Conservation (phyloP, 176 grass and related monocot genomes). For the Aegilops longissima region DNA sequence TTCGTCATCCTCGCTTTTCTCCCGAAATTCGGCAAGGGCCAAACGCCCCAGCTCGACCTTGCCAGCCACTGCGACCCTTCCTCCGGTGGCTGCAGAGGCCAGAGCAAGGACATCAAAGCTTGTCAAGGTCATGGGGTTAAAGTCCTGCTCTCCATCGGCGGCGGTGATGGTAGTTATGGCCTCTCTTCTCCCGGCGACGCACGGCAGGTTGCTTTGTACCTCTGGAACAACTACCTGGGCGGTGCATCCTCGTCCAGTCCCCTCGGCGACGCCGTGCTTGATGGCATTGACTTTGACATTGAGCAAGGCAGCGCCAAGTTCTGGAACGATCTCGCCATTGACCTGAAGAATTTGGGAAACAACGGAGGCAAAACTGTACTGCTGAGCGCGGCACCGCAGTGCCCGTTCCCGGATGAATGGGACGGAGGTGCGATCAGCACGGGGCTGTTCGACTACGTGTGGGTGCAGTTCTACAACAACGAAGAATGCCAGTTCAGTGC, state of each 20-base stretch:
- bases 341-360: conserved; percentile 43
- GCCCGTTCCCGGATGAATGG: conserved; percentile 62
- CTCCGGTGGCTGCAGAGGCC: conserved; percentile 39
- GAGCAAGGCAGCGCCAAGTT: conserved; percentile 49
- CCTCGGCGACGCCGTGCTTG: conserved; percentile 54
- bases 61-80: conserved; percentile 63
- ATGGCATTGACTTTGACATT: conserved; percentile 84
- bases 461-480: conserved; percentile 92
- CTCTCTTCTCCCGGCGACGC: conserved; percentile 51
- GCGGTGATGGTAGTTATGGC: conserved; percentile 46
- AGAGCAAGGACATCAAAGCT: conserved; percentile 49
- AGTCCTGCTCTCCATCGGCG: conserved; percentile 75
- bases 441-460: conserved; percentile 60
- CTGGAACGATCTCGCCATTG: conserved; percentile 49
- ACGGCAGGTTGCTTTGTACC: conserved; percentile 42
- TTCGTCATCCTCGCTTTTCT: conserved; percentile 65
- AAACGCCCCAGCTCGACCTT: conserved; percentile 55
- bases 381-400: conserved; percentile 74
- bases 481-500: conserved; percentile 43
- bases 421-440: conserved; percentile 47
- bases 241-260: conserved; percentile 49
- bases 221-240: conserved; percentile 72
- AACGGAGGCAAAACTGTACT: conserved; percentile 34
- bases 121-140: conserved; percentile 61
- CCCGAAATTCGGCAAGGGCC: conserved; percentile 61